Percentiles rank a stretch among this genome's conserved stretches.
Conservation (phyloP, 2,329 filamentous ascomycete genomes). For the Sarocladium brachiariae region DNA sequence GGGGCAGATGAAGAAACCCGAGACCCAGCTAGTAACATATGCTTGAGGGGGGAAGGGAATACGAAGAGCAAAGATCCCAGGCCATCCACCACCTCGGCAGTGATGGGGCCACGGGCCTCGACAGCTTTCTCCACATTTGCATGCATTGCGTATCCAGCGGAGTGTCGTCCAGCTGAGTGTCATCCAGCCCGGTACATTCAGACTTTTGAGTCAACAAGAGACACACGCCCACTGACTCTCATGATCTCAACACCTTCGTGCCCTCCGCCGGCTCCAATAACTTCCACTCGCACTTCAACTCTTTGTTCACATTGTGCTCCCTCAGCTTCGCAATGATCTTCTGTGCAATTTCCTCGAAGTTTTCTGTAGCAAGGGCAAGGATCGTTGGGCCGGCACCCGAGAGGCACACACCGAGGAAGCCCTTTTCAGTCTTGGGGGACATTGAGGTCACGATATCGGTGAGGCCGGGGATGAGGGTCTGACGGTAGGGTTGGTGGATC, state of each 20-base stretch:
- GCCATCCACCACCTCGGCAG: neutral
- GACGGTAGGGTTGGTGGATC: slow-evolving; percentile 92
- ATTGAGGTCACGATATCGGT: slow-evolving; percentile 87
- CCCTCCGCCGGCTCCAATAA: slow-evolving; percentile 83
- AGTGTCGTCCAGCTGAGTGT: no score
- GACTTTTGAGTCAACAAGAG: no score
- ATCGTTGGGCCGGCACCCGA: slow-evolving; percentile 95
- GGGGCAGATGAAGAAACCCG: neutral
- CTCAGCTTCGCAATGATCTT: slow-evolving; percentile 71
- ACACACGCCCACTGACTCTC: no score
- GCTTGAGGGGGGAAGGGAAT: no score
- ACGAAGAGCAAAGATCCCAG: slow-evolving; percentile 3
- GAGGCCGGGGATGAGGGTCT: slow-evolving; percentile 84
- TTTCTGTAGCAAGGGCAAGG: slow-evolving; percentile 79
- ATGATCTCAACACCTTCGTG: slow-evolving; percentile 35
- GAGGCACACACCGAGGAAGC: slow-evolving; percentile 87
- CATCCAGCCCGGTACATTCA: no score
- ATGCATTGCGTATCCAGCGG: no score
- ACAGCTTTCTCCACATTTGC: no score
- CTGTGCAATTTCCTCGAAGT: slow-evolving; percentile 81
- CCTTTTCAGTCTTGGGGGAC: slow-evolving; percentile 78
- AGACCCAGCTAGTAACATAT: neutral
- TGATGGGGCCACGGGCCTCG: no score
- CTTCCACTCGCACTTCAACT: slow-evolving; percentile 76
- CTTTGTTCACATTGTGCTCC: slow-evolving; percentile 44